Base-by-base conservation (phyloP, 1,139 yeast genomes). In the Wickerhamomyces sp. region DNA sequence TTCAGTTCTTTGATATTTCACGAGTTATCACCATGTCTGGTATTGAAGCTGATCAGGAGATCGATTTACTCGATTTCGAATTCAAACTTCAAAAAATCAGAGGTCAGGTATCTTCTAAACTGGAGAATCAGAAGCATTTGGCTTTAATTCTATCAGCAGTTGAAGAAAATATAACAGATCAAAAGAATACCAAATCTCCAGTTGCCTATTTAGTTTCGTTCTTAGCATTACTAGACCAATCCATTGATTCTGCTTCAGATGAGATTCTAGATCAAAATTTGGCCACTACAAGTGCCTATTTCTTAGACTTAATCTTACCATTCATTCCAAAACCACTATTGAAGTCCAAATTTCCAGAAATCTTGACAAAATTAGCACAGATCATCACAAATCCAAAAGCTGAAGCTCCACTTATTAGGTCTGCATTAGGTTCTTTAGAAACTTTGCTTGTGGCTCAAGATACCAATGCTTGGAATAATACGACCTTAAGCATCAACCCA, bases 351-450 rank as follows among this genome's bases (percentile, higher is more conserved):
- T 89, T 93, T 58, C 72, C 83, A 36, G 89, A 86, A 41, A 85
- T 91, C 41, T 75, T 93, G 53, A 73, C 87, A 30, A 85, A 84
- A 61, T 69, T 93, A 42, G 95, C 96, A 0, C 90, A 94, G 35
- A 83, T 90, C 7, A 75, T 93, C 46, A 79, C 93, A 2, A 76
- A 75, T 53, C 72, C 80, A 10, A 76, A 75, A 5, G 79, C 91
- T 0, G 93, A 85, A 45, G 94, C 98, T n/a, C 90, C 96, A 13
- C 69, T 90, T 37, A 73, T 90, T 26, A 79, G 86, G 64, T 84
- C 98, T 1, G 80, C 94, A 32, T 77, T 90, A 53, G 98, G 97
- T 3, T 82, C 91, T 33, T 72, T 93, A 54, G 97, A 91, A 64
- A 72, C 85, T 15, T 69, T 91, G 44, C 73, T 94, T 44, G 66